Evolutionary conservation across 1,284 basidiomycete genomes (phyloP).

Genomic region (Heterobasidion occidentale): DNA sequence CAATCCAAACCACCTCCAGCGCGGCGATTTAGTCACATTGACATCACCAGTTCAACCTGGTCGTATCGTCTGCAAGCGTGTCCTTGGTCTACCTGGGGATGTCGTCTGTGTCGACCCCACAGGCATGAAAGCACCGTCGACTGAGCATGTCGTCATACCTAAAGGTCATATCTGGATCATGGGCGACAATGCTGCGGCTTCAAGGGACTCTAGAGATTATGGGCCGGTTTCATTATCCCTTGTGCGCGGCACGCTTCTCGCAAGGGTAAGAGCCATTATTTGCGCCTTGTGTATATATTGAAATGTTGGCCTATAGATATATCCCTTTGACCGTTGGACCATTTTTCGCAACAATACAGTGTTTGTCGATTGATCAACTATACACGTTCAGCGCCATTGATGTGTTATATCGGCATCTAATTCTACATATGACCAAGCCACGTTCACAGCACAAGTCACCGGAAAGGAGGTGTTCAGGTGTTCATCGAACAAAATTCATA

Average conservation of each 20-base stretch:
- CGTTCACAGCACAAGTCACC: too few species aligned
- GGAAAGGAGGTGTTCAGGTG: too few species aligned
- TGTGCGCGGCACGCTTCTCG: slow-evolving; percentile 70
- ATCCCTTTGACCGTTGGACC: slow-evolving; percentile 37
- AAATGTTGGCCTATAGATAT: slow-evolving; percentile 33
- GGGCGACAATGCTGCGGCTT: slow-evolving; percentile 84
- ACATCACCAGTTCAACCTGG: slow-evolving; percentile 68
- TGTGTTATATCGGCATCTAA: too few species aligned
- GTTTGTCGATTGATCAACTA: slow-evolving; percentile 30
- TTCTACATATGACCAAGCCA: too few species aligned
- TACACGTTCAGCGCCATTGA: too few species aligned
- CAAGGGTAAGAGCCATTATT: slow-evolving; percentile 49
- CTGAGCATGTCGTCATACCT: slow-evolving; percentile 70
- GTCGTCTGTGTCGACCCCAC: slow-evolving; percentile 83
- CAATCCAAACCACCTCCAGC: slow-evolving; percentile 41
- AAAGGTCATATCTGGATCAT: slow-evolving; percentile 87
- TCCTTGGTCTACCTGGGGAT: slow-evolving; percentile 89
- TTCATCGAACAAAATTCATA: slow-evolving; percentile 69
- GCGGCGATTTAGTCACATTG: slow-evolving; percentile 82
- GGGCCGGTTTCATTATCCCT: slow-evolving; percentile 88
- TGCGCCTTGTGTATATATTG: neutral
- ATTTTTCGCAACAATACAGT: slow-evolving; percentile 42
- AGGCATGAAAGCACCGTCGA: slow-evolving; percentile 47
- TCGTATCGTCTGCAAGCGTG: slow-evolving; percentile 80
- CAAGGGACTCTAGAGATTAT: slow-evolving; percentile 84